A percentile compares a stretch with the other conserved stretches of the same genome.
Evolutionary conservation across 2,329 filamentous ascomycete genomes (phyloP).

Genomic region (Aureobasidium subglaciale): DNA sequence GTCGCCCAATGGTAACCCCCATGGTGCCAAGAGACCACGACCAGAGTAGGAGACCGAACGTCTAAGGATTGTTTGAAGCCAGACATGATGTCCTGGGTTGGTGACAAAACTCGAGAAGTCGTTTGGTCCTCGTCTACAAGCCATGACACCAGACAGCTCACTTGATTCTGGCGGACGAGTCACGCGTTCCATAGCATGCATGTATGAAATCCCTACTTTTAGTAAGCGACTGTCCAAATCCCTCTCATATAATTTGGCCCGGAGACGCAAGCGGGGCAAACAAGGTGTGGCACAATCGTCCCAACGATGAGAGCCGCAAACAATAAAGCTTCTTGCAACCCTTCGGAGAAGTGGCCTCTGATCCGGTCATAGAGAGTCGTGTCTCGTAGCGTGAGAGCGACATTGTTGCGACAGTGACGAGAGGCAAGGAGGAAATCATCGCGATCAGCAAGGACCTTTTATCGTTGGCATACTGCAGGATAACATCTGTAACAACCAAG

Average conservation of each 20-base stretch:
- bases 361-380: too few species aligned
- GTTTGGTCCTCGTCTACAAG: too few species aligned
- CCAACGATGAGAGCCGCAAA: neutral
- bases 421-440: neutral
- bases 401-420: conserved; percentile 1
- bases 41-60: conserved; percentile 14
- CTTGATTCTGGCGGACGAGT: neutral
- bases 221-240: neutral
- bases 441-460: neutral
- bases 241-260: neutral
- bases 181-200: neutral
- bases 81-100: too few species aligned
- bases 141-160: neutral
- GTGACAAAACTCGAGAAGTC: too few species aligned
- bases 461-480: neutral
- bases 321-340: neutral
- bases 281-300: neutral
- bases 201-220: neutral
- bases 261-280: neutral
- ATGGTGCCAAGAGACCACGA: conserved; percentile 18
- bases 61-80: too few species aligned
- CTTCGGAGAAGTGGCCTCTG: neutral
- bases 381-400: too few species aligned
- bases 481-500: neutral
- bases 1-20: conserved; percentile 14